Percentiles rank a stretch among this genome's conserved stretches.
These are phyloP conservation scores for Punctularia strigosozonata DNA, from an alignment of 768 basidiomycete genomes.

Conservation along the genomic window DNA sequence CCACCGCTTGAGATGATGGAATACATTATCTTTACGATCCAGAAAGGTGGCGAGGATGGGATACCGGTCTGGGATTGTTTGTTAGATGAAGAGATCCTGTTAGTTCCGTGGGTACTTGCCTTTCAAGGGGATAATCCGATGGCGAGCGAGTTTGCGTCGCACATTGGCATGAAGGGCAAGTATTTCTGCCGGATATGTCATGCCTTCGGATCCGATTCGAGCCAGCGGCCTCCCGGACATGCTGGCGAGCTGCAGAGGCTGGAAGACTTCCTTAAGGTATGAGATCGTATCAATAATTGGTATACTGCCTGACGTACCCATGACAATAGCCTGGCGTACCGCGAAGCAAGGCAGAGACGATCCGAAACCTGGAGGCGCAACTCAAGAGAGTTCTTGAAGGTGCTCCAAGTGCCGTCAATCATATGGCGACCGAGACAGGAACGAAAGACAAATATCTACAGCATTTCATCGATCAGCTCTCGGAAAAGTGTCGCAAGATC, in stretches of 20 bases:
- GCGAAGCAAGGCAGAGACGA: neutral
- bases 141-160: conserved; percentile 17
- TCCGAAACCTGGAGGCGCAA: neutral
- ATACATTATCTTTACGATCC: no score
- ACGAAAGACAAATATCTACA: conserved; percentile 8
- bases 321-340: neutral
- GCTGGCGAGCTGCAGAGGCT: neutral
- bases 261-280: neutral
- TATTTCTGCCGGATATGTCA: conserved; percentile 14
- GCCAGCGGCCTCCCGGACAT: neutral
- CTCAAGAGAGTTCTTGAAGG: neutral
- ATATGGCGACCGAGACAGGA: conserved; percentile 4
- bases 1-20: conserved; percentile 15
- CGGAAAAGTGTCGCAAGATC: neutral
- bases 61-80: conserved; percentile 11
- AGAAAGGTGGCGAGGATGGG: conserved; percentile 8
- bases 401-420: neutral
- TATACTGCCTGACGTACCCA: neutral
- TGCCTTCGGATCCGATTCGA: neutral
- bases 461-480: conserved; percentile 3
- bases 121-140: conserved; percentile 16
- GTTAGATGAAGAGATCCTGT: conserved; percentile 8
- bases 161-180: conserved; percentile 13
- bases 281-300: neutral
- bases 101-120: conserved; percentile 9